phyloP scores from a whole-genome alignment of 768 basidiomycete genomes.

The Dentipellis sp. region DNA sequence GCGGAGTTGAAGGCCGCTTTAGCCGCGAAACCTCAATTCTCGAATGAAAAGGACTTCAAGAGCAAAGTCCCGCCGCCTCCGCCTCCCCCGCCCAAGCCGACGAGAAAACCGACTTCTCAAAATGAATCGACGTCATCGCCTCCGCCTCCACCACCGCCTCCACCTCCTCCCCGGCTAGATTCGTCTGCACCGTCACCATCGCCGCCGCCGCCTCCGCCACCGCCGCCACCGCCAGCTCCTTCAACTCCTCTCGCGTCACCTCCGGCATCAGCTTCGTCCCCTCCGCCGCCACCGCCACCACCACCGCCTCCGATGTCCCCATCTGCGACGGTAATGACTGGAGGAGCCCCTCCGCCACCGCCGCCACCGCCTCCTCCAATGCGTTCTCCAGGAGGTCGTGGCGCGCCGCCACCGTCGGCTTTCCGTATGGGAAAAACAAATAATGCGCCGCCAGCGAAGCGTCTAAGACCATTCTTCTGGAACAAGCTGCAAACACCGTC shows the following conservation, averaged over 20 bases:
- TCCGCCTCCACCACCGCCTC: conserved; percentile 16
- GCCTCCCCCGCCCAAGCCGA: conserved; percentile 34
- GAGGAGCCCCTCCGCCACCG: conserved; percentile 19
- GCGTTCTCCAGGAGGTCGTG: conserved; percentile 24
- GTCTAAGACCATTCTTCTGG: conserved; percentile 87
- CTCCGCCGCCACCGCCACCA: conserved; percentile 16
- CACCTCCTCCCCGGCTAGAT: conserved; percentile 24
- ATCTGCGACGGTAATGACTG: too few relatives aligned
- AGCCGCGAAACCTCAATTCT: conserved; percentile 36
- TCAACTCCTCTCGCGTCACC: conserved; percentile 14
- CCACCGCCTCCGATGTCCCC: conserved; percentile 8
- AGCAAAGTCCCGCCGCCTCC: conserved; percentile 55
- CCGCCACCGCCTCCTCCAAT: conserved; percentile 11
- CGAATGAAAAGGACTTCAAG: conserved; percentile 68
- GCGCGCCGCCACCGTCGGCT: conserved; percentile 25
- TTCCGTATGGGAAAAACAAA: conserved; percentile 25
- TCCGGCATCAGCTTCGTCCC: conserved; percentile 20
- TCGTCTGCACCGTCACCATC: conserved; percentile 27
- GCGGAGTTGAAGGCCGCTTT: conserved; percentile 41
- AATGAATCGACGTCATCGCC: not conserved
- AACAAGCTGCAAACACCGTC: conserved; percentile 52
- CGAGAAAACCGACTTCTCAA: not conserved
- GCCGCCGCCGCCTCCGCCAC: conserved; percentile 12
- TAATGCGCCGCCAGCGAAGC: conserved; percentile 38
- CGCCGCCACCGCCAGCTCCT: conserved; percentile 12